These are phyloP conservation scores for Dorcoceras hygrometricum DNA, from an alignment of 257 asterid species.

Conservation along the genomic window DNA sequence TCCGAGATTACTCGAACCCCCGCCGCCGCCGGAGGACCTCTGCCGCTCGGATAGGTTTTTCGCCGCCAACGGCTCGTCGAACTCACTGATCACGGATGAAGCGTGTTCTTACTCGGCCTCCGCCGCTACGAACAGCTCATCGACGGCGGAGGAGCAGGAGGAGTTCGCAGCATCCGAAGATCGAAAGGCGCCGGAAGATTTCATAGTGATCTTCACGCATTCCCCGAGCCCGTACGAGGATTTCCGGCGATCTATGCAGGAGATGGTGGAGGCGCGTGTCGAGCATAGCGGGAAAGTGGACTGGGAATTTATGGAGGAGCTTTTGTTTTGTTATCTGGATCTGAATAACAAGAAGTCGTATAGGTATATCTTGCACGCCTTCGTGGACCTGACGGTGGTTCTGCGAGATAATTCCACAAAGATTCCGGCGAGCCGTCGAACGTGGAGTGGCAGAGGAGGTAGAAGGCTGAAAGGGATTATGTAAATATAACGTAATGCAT, in stretches of 20 bases:
- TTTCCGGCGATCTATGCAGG: conserved; percentile 56
- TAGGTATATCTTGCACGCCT: conserved; percentile 56
- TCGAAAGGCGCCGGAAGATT: conserved; percentile 24
- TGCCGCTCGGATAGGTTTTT: conserved; percentile 40
- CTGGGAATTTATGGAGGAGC: conserved; percentile 81
- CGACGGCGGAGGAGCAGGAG: conserved; percentile 17
- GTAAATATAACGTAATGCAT: conserved; percentile 15
- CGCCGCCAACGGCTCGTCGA: conserved; percentile 38
- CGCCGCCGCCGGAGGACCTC: conserved; percentile 42
- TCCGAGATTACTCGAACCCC: conserved; percentile 31
- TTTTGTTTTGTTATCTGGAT: conserved; percentile 65
- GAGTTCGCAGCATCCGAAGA: neutral
- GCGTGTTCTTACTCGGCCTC: conserved; percentile 21
- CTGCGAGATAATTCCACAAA: conserved; percentile 41
- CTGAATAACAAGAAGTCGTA: conserved; percentile 60
- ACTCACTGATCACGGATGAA: conserved; percentile 35
- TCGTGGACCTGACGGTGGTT: conserved; percentile 55
- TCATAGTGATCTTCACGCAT: conserved; percentile 44
- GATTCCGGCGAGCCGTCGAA: conserved; percentile 29
- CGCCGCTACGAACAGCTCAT: too few relatives aligned
- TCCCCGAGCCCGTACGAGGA: conserved; percentile 49
- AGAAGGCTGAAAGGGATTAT: neutral
- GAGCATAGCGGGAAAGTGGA: conserved; percentile 54
- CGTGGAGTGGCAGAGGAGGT: conserved; percentile 22
- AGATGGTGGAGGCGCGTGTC: conserved; percentile 51